These are phyloP conservation scores for Acanthamoeba culbertsoni DNA, from an alignment of 208 protist genomes.

Conservation along the genomic window DNA sequence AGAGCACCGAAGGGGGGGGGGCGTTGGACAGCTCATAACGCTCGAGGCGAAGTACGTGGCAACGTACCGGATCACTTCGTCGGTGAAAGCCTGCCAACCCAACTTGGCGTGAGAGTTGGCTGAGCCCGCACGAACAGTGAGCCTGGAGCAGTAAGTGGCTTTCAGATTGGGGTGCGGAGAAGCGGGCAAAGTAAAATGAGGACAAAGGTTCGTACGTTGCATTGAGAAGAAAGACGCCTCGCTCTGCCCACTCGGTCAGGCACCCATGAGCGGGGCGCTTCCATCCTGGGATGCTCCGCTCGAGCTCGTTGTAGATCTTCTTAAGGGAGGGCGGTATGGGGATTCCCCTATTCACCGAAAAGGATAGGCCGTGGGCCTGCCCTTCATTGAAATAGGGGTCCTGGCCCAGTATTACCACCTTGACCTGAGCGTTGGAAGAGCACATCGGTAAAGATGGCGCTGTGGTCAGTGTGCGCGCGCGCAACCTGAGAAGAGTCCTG, in stretches of 20 bases:
- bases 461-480: too few species aligned
- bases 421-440: constrained; percentile 50
- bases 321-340: constrained; percentile 66
- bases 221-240: constrained; percentile 49
- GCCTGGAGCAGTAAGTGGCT: not conserved
- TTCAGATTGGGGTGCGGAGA: not conserved
- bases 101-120: constrained; percentile 72
- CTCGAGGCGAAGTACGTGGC: not conserved
- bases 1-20: too few species aligned
- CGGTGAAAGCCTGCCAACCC: constrained; percentile 81
- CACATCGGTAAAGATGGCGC: too few species aligned
- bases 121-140: constrained; percentile 68
- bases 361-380: constrained; percentile 80
- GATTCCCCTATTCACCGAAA: constrained; percentile 69
- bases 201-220: not conserved
- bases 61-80: constrained; percentile 72
- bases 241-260: constrained; percentile 71
- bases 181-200: not conserved
- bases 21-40: not conserved
- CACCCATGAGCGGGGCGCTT: constrained; percentile 53
- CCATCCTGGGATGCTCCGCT: not conserved
- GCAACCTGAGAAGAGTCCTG: too few species aligned
- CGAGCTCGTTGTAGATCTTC: constrained; percentile 47
- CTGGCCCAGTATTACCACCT: constrained; percentile 82
- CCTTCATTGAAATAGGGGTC: constrained; percentile 75